Base-by-base conservation (phyloP, 192 early-diverging fungal genomes). In the Fimicolochytrium jonesii region DNA sequence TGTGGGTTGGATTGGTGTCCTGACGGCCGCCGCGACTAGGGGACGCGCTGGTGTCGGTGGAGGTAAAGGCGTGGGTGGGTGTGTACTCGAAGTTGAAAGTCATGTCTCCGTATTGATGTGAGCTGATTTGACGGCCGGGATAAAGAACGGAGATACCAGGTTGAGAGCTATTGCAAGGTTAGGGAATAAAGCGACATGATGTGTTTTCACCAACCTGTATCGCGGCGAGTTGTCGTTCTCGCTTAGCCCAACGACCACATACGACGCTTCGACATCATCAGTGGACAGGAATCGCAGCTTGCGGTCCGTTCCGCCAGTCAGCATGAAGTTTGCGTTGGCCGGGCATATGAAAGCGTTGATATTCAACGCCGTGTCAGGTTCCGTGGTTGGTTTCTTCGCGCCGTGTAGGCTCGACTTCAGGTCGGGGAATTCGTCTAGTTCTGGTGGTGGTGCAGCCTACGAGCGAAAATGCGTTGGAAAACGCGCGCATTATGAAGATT, bases 231-330 rank as follows among this genome's bases (percentile, higher is more conserved):
- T 28, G 32, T 84, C 84, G 25, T 81, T 77, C 0, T 64, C 33
- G 20, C 87, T 85, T 25, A 77, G 66, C 1, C 88, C 87, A 31
- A 79, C 78, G 31, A 95, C 74, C 2, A 93, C 77, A 66, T 81
- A 86, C 2, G 89, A 91, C 17, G 88, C 75, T 26, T 91, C 90
- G 30, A 89, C 67, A 20, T 71, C 67, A 6, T 71, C 72, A 20
- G 77, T 75, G 63, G 92, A 87, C 90, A 92, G 92, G 57, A 86
- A 89, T n/a, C 93, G 73, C 30, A 97, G 70, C 69, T 93, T 92
- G 32, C 89, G 82, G 73, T 96, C 94, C 4, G 83, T 85, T 4
- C 92, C 90, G 0, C 74, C 90, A 0, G 89, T 83, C 22, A 96
- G 70, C 73, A 96, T 81, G 55, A 79, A 88, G 18, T 75, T 59